A percentile compares a stretch with the other conserved stretches of the same genome.
Conservation (phyloP, 2,329 filamentous ascomycete species). For the Penicillium sp. region DNA sequence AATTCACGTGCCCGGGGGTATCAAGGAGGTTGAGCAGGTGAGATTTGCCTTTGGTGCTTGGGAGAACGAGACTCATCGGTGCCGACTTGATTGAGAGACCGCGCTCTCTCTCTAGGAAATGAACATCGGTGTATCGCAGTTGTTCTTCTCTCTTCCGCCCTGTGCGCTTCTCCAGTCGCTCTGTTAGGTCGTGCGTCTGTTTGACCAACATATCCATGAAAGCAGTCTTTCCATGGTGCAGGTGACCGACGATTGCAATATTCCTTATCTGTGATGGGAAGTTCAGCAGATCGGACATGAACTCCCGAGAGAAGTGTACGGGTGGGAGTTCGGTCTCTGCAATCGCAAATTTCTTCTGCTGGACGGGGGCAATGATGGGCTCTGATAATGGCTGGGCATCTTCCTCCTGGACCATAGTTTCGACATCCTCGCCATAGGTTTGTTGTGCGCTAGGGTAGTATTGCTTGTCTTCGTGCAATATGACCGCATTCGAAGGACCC, state of each 20-base stretch:
- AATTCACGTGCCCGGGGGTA: constrained; percentile 97
- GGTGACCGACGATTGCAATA: constrained; percentile 83
- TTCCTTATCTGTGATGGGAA: constrained; percentile 94
- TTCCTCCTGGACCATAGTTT: constrained; percentile 94
- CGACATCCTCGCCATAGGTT: constrained; percentile 90
- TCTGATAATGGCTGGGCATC: constrained; percentile 90
- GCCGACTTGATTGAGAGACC: constrained; percentile 89
- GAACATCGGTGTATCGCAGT: constrained; percentile 90
- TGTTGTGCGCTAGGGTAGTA: constrained; percentile 99
- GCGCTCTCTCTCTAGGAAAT: constrained; percentile 82
- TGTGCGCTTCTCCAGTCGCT: constrained; percentile 74
- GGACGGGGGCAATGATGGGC: constrained; percentile 89
- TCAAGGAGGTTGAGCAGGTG: constrained; percentile 94
- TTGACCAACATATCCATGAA: constrained; percentile 98
- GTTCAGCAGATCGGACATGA: constrained; percentile 95
- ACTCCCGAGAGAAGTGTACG: constrained; percentile 82
- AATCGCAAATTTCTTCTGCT: constrained; percentile 93
- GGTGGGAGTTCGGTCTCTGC: constrained; percentile 88
- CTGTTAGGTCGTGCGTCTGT: constrained; percentile 86
- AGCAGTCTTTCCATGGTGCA: constrained; percentile 97
- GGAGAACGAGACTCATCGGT: constrained; percentile 90
- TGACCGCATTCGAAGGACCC: constrained; percentile 91
- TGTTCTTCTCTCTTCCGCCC: constrained; percentile 85
- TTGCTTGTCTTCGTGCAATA: constrained; percentile 98
- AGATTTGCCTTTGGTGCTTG: constrained; percentile 86